These are phyloP conservation scores for Candida railenensis DNA, from an alignment of 805 yeast species.

Conservation along the genomic window DNA sequence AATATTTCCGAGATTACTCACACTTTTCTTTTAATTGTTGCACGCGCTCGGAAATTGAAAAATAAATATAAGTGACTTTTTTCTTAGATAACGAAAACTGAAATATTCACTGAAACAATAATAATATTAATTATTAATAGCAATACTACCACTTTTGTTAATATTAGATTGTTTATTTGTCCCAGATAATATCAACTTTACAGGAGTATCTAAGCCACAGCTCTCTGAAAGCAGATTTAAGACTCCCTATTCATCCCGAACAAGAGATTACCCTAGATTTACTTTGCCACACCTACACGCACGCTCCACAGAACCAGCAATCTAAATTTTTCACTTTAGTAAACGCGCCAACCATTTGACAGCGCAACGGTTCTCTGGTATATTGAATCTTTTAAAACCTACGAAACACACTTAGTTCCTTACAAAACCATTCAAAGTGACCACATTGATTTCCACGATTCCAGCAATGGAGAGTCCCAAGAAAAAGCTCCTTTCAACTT, in stretches of 20 bases:
- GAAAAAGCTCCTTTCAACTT: slow-evolving; percentile 54
- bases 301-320: slow-evolving; percentile 1
- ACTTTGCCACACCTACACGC: neutral
- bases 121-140: too few species aligned
- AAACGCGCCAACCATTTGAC: neutral
- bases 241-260: neutral
- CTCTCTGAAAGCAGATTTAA: neutral
- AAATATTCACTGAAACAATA: too few species aligned
- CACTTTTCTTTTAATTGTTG: neutral
- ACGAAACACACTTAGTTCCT: too few species aligned
- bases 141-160: too few species aligned
- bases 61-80: neutral
- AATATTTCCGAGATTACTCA: neutral
- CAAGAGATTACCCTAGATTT: neutral
- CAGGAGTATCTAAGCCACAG: neutral
- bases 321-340: neutral
- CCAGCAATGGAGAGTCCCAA: slow-evolving; percentile 4
- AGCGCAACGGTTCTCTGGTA: neutral
- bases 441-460: neutral
- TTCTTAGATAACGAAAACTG: neutral
- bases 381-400: neutral
- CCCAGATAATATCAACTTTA: too few species aligned
- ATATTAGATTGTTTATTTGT: too few species aligned
- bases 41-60: slow-evolving; percentile 1
- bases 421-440: neutral